A percentile compares a stretch with the other conserved stretches of the same genome.
Conservation (phyloP, 108 stramenopile genomes). For the Schizochytrium sp. region DNA sequence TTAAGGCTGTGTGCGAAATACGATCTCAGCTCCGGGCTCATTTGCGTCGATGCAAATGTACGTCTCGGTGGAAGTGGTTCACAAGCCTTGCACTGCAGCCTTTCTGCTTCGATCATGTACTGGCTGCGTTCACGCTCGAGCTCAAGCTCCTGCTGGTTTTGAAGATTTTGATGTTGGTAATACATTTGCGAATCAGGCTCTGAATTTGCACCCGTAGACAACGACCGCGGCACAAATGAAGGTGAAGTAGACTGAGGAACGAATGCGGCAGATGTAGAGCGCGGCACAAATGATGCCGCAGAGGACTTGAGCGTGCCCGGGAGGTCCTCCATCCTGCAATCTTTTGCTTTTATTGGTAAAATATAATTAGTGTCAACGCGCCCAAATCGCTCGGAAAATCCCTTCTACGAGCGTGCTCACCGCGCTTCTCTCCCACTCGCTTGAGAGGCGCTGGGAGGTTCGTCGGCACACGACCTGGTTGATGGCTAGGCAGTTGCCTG, state of each 20-base stretch:
- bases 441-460: too few relatives aligned
- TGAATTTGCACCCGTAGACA: background rate
- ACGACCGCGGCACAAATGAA: background rate
- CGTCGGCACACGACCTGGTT: too few relatives aligned
- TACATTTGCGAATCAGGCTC: background rate
- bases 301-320: conserved; percentile 18
- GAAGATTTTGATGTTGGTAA: conserved; percentile 10
- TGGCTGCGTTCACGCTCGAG: conserved; percentile 10
- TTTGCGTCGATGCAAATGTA: background rate
- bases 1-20: conserved; percentile 59
- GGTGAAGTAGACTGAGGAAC: background rate
- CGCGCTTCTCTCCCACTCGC: too few relatives aligned
- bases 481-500: too few relatives aligned
- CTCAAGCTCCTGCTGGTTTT: conserved; percentile 4
- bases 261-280: background rate
- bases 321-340: conserved; percentile 3
- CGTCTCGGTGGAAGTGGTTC: conserved; percentile 28
- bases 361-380: too few relatives aligned
- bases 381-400: too few relatives aligned
- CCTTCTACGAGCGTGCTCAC: too few relatives aligned
- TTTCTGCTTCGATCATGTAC: conserved; percentile 36
- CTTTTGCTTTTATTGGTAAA: too few relatives aligned
- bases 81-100: conserved; percentile 52
- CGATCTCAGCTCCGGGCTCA: conserved; percentile 29
- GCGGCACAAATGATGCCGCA: conserved; percentile 30